Evolutionary conservation across 2,329 filamentous ascomycete genomes (phyloP).

Genomic region (Bimuria novae-zelandiae): DNA sequence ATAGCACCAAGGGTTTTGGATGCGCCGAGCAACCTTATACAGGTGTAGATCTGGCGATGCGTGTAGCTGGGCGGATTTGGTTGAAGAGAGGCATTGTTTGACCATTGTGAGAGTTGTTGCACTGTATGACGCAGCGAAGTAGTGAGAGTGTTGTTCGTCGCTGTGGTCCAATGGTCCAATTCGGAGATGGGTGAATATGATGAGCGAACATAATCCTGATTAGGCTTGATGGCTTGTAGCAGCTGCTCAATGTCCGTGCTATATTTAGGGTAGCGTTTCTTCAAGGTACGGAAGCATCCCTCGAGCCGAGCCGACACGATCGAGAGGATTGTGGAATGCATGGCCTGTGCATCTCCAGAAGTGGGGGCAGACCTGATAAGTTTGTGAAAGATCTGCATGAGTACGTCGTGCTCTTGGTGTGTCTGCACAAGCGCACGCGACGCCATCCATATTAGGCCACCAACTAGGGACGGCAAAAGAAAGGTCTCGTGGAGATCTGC

Average conservation of each 20-base stretch:
- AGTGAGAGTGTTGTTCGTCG: slow-evolving; percentile 60
- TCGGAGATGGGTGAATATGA: slow-evolving; percentile 68
- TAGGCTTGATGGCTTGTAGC: slow-evolving; percentile 64
- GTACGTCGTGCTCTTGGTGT: slow-evolving; percentile 65
- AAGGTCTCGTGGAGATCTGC: slow-evolving; percentile 78
- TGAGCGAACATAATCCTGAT: slow-evolving; percentile 64
- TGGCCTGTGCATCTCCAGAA: slow-evolving; percentile 71
- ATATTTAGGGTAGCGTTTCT: slow-evolving; percentile 64
- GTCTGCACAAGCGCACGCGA: slow-evolving; percentile 71
- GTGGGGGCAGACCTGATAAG: slow-evolving; percentile 72
- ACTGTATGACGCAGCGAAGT: slow-evolving; percentile 65
- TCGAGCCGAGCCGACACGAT: slow-evolving; percentile 73
- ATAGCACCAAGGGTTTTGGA: slow-evolving; percentile 64
- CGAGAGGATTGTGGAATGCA: slow-evolving; percentile 72
- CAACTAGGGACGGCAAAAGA: slow-evolving; percentile 75
- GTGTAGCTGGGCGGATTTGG: slow-evolving; percentile 68
- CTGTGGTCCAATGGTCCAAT: slow-evolving; percentile 68
- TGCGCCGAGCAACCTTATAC: slow-evolving; percentile 65
- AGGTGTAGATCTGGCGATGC: slow-evolving; percentile 69
- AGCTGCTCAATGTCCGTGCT: slow-evolving; percentile 73
- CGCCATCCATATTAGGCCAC: slow-evolving; percentile 72
- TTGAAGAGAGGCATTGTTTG: slow-evolving; percentile 55
- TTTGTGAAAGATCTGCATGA: slow-evolving; percentile 73
- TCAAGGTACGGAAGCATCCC: slow-evolving; percentile 67
- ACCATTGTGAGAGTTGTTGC: slow-evolving; percentile 70